Evolutionary conservation across 805 yeast species (phyloP).

Genomic region (Kluyveromyces nonfermentans): DNA sequence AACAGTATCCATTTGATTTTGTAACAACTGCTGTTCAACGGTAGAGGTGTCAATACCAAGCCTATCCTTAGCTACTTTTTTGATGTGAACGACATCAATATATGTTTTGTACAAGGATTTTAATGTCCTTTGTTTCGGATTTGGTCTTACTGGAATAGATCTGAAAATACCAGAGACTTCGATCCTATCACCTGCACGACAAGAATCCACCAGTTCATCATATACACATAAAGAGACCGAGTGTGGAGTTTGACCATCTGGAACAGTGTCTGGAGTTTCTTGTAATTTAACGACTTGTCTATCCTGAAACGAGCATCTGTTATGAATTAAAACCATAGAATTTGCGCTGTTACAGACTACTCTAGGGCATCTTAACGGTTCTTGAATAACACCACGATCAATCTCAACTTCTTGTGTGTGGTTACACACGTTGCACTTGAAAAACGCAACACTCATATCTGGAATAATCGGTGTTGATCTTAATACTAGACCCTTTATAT

Average conservation of each 20-base stretch:
- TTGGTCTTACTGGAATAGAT: slow-evolving; percentile 83
- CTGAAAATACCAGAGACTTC: slow-evolving; percentile 94
- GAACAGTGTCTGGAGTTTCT: slow-evolving; percentile 93
- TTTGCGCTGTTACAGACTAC: slow-evolving; percentile 70
- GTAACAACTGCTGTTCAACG: slow-evolving; percentile 32
- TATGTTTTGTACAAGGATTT: slow-evolving; percentile 85
- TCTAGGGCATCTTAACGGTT: slow-evolving; percentile 91
- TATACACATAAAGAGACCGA: slow-evolving; percentile 88
- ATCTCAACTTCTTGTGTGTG: slow-evolving; percentile 88
- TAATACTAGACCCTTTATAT: slow-evolving; percentile 82
- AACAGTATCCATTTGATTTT: slow-evolving; percentile 46
- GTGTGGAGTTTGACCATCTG: slow-evolving; percentile 98
- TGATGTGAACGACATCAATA: slow-evolving; percentile 87
- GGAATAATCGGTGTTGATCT: slow-evolving; percentile 89
- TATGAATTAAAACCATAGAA: slow-evolving; percentile 86
- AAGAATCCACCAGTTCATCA: slow-evolving; percentile 89
- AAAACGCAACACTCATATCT: slow-evolving; percentile 95
- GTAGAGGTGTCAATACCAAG: slow-evolving; percentile 75
- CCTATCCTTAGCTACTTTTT: slow-evolving; percentile 73
- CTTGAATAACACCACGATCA: slow-evolving; percentile 89
- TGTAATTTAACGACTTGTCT: slow-evolving; percentile 90
- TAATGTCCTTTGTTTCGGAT: slow-evolving; percentile 73
- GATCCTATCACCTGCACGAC: slow-evolving; percentile 93
- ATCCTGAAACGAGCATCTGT: slow-evolving; percentile 87
- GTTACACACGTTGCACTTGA: slow-evolving; percentile 89